Conservation (phyloP, 257 asterid genomes). For the Solanum clarkiae region DNA sequence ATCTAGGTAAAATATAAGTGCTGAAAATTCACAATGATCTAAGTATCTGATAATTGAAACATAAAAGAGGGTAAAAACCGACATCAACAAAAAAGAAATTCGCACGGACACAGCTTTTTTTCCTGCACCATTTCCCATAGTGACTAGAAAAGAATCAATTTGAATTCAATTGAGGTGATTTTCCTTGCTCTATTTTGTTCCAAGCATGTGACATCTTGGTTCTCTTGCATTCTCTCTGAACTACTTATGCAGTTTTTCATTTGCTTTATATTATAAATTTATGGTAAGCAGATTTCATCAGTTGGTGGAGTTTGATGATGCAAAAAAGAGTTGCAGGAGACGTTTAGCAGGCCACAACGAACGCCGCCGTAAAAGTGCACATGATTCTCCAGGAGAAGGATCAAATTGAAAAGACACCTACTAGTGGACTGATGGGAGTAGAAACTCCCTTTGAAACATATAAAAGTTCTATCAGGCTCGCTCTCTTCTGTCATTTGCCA, state of each 20-base stretch:
- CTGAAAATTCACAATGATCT: not conserved
- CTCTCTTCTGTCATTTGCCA: slow-evolving; percentile 78
- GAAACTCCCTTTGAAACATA: not conserved
- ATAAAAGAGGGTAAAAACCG: not conserved
- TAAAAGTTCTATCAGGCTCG: slow-evolving; percentile 32
- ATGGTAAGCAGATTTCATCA: slow-evolving; percentile 64
- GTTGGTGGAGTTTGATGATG: slow-evolving; percentile 64
- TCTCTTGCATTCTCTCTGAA: not conserved
- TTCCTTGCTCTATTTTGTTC: not conserved
- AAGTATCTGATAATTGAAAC: not conserved
- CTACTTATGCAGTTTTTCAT: not conserved
- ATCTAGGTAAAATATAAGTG: not conserved
- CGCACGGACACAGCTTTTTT: not conserved
- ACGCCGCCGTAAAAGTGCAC: slow-evolving; percentile 79
- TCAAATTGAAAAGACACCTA: not conserved
- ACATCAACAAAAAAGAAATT: not conserved
- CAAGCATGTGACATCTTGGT: not conserved
- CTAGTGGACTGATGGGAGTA: not conserved
- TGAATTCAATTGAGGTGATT: not conserved
- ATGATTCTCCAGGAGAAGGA: slow-evolving; percentile 44
- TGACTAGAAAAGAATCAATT: not conserved
- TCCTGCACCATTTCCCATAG: not conserved
- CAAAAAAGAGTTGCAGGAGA: slow-evolving; percentile 81
- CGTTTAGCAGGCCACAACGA: slow-evolving; percentile 89
- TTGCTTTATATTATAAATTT: not conserved